These are phyloP conservation scores for Phaeotremella fagi DNA, from an alignment of 768 basidiomycete species.

Conservation along the genomic window DNA sequence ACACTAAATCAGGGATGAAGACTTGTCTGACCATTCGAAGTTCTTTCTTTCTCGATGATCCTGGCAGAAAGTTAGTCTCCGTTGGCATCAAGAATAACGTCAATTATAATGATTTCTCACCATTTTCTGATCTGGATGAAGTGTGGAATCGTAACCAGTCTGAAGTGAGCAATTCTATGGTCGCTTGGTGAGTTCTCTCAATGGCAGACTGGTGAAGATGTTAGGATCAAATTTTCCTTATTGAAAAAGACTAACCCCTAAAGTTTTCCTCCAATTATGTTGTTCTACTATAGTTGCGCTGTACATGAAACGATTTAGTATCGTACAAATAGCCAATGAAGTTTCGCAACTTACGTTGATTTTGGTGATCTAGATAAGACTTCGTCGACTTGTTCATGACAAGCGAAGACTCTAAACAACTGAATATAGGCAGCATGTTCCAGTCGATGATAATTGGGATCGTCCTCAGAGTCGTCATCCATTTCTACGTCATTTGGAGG, in stretches of 20 bases:
- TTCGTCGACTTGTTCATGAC: conserved; percentile 35
- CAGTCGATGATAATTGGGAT: conserved; percentile 20
- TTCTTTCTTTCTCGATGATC: conserved; percentile 60
- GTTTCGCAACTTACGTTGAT: conserved; percentile 21
- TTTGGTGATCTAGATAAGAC: conserved; percentile 31
- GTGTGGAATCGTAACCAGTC: conserved; percentile 30
- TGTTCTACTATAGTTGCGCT: conserved; percentile 45
- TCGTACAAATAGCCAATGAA: not conserved
- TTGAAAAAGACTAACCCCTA: conserved; percentile 18
- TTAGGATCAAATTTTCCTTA: no score
- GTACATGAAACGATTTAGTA: not conserved
- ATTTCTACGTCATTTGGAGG: not conserved
- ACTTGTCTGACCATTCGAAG: conserved; percentile 78
- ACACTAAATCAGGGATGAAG: conserved; percentile 81
- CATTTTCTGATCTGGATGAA: conserved; percentile 35
- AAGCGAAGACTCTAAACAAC: conserved; percentile 37
- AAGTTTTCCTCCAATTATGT: conserved; percentile 41
- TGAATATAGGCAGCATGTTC: conserved; percentile 36
- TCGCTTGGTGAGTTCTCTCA: conserved; percentile 61
- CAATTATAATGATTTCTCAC: conserved; percentile 37
- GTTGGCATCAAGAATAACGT: not conserved
- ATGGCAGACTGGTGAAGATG: conserved; percentile 52
- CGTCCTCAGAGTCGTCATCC: conserved; percentile 7
- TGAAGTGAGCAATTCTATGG: conserved; percentile 62
- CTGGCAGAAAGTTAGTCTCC: conserved; percentile 37